A percentile compares a stretch with the other conserved stretches of the same genome.
Conservation (phyloP, 1,284 basidiomycete species). For the Ceratobasidium theobromae region DNA sequence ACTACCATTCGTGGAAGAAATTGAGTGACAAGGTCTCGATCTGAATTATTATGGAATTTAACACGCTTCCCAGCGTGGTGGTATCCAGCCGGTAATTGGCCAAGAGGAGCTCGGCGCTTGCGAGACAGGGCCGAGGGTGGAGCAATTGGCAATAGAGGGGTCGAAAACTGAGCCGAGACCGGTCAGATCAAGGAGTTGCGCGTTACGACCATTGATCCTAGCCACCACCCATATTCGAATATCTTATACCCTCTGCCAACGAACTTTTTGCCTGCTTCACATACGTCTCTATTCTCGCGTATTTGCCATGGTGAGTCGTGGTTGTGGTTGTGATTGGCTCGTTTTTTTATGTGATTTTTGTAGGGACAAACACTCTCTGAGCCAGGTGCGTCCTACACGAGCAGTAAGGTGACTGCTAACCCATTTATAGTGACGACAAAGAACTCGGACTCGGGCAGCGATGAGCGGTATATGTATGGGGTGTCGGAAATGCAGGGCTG, state of each 20-base stretch:
- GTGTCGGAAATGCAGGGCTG: slow-evolving; percentile 99
- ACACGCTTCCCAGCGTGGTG: too few relatives aligned
- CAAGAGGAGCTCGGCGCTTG: slow-evolving; percentile 14
- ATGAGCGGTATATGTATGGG: slow-evolving; percentile 78
- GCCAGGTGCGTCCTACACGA: slow-evolving; percentile 51
- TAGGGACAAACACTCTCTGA: slow-evolving; percentile 74
- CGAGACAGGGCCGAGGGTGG: slow-evolving; percentile 26
- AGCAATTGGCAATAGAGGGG: neutral
- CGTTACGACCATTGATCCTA: neutral
- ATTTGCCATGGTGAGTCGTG: slow-evolving; percentile 23
- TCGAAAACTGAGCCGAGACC: slow-evolving; percentile 29
- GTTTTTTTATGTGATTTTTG: neutral
- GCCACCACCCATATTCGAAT: slow-evolving; percentile 10
- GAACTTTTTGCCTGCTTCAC: neutral
- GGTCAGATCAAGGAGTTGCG: neutral
- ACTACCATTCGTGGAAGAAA: too few relatives aligned
- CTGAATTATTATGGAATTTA: too few relatives aligned
- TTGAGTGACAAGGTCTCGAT: too few relatives aligned
- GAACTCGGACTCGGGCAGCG: slow-evolving; percentile 74
- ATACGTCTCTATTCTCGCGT: neutral
- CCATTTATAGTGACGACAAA: slow-evolving; percentile 71
- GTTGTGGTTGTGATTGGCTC: neutral
- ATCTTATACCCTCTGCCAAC: neutral
- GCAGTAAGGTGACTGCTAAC: slow-evolving; percentile 20
- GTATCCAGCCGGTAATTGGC: neutral